A percentile compares a stretch with the other conserved stretches of the same genome.
phyloP scores from a whole-genome alignment of 805 yeast genomes.

The Cyberlindnera xishuangbannaensis region DNA sequence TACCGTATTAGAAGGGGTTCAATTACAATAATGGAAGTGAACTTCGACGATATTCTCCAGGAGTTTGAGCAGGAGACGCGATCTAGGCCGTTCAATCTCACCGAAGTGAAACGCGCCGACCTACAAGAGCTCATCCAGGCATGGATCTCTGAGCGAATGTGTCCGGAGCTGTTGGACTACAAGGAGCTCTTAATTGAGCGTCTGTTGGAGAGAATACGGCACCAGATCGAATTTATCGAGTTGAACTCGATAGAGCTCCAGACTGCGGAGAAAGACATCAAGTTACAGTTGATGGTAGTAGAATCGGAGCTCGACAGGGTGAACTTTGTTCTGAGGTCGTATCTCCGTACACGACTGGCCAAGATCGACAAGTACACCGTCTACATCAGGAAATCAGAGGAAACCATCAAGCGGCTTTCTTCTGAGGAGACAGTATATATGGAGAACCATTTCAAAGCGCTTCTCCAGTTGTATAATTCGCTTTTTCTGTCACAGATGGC shows the following conservation, averaged over 20 bases:
- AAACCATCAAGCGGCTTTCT: slow-evolving; percentile 40
- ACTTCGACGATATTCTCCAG: slow-evolving; percentile 64
- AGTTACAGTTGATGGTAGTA: slow-evolving; percentile 73
- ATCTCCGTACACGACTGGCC: slow-evolving; percentile 59
- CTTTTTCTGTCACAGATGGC: slow-evolving; percentile 69
- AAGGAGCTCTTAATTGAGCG: slow-evolving; percentile 53
- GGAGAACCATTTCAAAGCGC: slow-evolving; percentile 58
- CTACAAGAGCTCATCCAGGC: slow-evolving; percentile 44
- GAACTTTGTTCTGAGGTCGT: slow-evolving; percentile 74
- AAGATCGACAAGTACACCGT: slow-evolving; percentile 71
- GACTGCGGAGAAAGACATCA: slow-evolving; percentile 57
- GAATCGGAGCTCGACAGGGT: slow-evolving; percentile 90
- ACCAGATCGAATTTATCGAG: slow-evolving; percentile 72
- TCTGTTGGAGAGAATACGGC: slow-evolving; percentile 52
- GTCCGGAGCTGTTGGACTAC: slow-evolving; percentile 83
- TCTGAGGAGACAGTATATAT: slow-evolving; percentile 59
- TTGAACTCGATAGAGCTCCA: slow-evolving; percentile 73
- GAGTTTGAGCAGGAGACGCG: slow-evolving; percentile 53
- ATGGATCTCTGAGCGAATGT: slow-evolving; percentile 81
- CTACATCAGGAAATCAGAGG: slow-evolving; percentile 44
- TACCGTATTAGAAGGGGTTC: too few species aligned
- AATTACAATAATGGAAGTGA: slow-evolving; percentile 42
- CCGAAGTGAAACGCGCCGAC: slow-evolving; percentile 30
- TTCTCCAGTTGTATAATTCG: slow-evolving; percentile 58
- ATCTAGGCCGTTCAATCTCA: slow-evolving; percentile 21